A percentile compares a stretch with the other conserved stretches of the same genome.
Evolutionary conservation across 2,329 filamentous ascomycete species (phyloP).

Genomic region (Truncatella angustata): DNA sequence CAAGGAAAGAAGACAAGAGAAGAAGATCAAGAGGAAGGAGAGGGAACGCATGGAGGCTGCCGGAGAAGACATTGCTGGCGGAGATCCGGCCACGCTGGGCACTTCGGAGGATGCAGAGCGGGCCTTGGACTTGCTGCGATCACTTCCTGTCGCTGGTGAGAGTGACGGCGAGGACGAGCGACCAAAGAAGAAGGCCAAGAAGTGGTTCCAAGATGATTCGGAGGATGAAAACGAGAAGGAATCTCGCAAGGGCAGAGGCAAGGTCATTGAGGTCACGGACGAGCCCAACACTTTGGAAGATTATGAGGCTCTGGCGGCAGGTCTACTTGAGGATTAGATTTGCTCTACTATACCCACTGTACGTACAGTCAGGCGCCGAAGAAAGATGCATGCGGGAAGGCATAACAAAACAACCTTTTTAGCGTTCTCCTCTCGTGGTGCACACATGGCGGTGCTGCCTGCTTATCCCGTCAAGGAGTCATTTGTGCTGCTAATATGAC

Average conservation of each 20-base stretch:
- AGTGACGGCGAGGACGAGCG: constrained; percentile 29
- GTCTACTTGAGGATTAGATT: constrained; percentile 54
- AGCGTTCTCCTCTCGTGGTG: too few relatives aligned
- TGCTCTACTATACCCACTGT: constrained; percentile 5
- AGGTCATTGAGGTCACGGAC: constrained; percentile 59
- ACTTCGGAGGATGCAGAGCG: constrained; percentile 47
- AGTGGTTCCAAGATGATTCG: constrained; percentile 73
- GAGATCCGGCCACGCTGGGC: constrained; percentile 33
- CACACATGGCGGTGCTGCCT: too few relatives aligned
- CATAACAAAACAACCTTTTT: too few relatives aligned
- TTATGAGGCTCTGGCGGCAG: constrained; percentile 73
- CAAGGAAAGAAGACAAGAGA: constrained; percentile 75
- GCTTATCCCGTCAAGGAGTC: too few relatives aligned
- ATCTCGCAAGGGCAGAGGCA: constrained; percentile 44
- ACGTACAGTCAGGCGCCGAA: too few relatives aligned
- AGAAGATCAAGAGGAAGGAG: constrained; percentile 70
- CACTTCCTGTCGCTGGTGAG: constrained; percentile 49
- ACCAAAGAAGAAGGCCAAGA: constrained; percentile 66
- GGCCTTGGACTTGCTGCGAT: constrained; percentile 56
- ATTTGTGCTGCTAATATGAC: background rate
- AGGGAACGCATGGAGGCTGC: constrained; percentile 53
- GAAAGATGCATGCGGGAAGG: too few relatives aligned
- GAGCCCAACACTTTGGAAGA: constrained; percentile 79
- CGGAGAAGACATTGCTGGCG: constrained; percentile 2
- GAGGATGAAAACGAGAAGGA: constrained; percentile 45